Percentiles rank a stretch among this genome's conserved stretches.
These are phyloP conservation scores for Byssothecium circinans DNA, from an alignment of 2,329 filamentous ascomycete genomes.

Conservation along the genomic window DNA sequence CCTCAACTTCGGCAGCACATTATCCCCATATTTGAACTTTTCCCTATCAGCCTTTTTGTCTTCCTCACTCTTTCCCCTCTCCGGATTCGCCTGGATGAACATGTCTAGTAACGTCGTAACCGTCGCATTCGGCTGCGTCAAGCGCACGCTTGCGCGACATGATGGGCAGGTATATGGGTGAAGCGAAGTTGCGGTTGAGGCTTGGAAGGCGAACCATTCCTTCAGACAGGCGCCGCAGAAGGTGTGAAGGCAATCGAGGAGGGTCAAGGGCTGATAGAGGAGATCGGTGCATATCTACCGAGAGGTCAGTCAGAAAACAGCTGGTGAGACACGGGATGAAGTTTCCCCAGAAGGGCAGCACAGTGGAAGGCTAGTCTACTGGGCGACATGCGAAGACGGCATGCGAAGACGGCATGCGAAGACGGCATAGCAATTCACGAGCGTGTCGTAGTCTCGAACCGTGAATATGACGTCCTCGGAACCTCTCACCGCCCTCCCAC, in stretches of 20 bases:
- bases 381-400: background rate
- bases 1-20: slow-evolving; percentile 68
- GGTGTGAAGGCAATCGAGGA: slow-evolving; percentile 91
- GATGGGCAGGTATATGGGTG: slow-evolving; percentile 84
- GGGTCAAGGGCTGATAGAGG: slow-evolving; percentile 84
- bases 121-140: slow-evolving; percentile 86
- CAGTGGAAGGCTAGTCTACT: background rate
- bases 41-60: slow-evolving; percentile 77
- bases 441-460: background rate
- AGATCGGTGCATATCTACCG: slow-evolving; percentile 92
- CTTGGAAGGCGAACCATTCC: slow-evolving; percentile 91
- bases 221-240: slow-evolving; percentile 95
- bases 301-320: background rate
- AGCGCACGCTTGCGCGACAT: slow-evolving; percentile 83
- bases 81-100: slow-evolving; percentile 78
- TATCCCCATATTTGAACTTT: slow-evolving; percentile 80
- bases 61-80: slow-evolving; percentile 65
- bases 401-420: background rate
- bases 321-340: too few species aligned
- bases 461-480: background rate
- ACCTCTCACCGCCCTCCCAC: slow-evolving; percentile 2
- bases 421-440: too few species aligned
- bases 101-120: slow-evolving; percentile 89
- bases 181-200: slow-evolving; percentile 56
- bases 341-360: too few species aligned